Evolutionary conservation across 495 filamentous ascomycete species (phyloP).

Genomic region (Daldinia decipiens): DNA sequence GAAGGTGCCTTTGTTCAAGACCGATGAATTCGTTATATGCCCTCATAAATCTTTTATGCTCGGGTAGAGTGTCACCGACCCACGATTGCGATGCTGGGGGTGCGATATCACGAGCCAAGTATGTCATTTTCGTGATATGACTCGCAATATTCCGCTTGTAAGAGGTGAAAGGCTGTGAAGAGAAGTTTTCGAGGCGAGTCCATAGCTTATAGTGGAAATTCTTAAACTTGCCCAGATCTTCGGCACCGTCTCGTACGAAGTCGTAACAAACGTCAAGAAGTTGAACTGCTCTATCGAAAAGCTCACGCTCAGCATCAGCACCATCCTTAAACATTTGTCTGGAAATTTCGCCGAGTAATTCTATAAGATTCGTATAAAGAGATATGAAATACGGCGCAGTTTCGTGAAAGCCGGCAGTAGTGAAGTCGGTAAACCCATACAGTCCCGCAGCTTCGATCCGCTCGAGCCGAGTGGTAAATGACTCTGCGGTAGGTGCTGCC

Average conservation of each 20-base stretch:
- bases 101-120: neutral
- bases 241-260: neutral
- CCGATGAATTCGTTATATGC: slow-evolving; percentile 18
- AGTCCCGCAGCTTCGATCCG: slow-evolving; percentile 6
- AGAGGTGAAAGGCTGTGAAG: slow-evolving; percentile 3
- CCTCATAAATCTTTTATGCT: neutral
- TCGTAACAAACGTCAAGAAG: slow-evolving; percentile 11
- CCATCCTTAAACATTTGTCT: neutral
- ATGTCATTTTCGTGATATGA: slow-evolving; percentile 8
- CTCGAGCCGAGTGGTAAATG: neutral
- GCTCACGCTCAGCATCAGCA: neutral
- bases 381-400: slow-evolving; percentile 1
- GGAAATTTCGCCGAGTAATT: neutral
- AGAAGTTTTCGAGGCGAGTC: neutral
- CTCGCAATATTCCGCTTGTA: neutral
- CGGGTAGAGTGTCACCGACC: neutral
- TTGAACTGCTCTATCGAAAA: slow-evolving; percentile 11
- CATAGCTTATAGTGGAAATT: slow-evolving; percentile 12
- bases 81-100: neutral
- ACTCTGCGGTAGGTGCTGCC: neutral
- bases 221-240: neutral
- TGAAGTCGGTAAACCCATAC: slow-evolving; percentile 11
- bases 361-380: neutral
- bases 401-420: neutral
- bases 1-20: neutral